Evolutionary conservation across 352 stramenopile genomes (phyloP), one percentile per base, ranked within the genome.

Genomic region (Globisporangium splendens): DNA sequence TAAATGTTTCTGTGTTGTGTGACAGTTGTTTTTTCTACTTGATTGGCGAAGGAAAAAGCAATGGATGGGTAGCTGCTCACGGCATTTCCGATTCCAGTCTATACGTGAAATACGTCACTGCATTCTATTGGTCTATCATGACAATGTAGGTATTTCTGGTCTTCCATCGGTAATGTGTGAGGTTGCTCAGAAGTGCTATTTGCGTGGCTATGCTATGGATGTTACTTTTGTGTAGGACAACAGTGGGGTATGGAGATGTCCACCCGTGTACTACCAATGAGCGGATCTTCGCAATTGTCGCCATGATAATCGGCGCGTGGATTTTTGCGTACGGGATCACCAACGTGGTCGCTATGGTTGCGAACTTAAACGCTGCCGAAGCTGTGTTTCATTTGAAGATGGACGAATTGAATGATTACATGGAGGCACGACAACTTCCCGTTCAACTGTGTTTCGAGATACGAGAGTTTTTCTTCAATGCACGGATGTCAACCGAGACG

Each of bases 271-370:
- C 68, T 46, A 66, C 77, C 11, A 69, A 73, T 61, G 82, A 91
- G 56, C 73, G 82, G 8, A 59, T 88, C 17, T 91, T 89, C 50
- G 66, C 66, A n/a, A 80, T 91, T 11, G 79, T 86, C 39, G 77
- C 79, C 24, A 89, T 91, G 82, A 74, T 89, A 62, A 57, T 84
- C 20, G 79, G 82, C 47, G 77, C 70, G 14, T 76, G 79, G 18
- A 85, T 89, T 42, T 89, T 91, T 46, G 82, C 79, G n/a, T 91
- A 89, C 56, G 77, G 82, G 20, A 86, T 91, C 58, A 91, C 82
- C 20, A 91, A 89, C 53, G 82, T 91, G 59, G 81, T 91, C 1
- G 78, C 81, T 22, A 70, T 91, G 20, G 81, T 91, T 8, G 88
- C 79, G 14, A 91, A 76, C 54, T 51, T 91, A 21, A 91, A 77